Evolutionary conservation across 1,284 basidiomycete species (phyloP).

Genomic region (Ustilago cynodontis): DNA sequence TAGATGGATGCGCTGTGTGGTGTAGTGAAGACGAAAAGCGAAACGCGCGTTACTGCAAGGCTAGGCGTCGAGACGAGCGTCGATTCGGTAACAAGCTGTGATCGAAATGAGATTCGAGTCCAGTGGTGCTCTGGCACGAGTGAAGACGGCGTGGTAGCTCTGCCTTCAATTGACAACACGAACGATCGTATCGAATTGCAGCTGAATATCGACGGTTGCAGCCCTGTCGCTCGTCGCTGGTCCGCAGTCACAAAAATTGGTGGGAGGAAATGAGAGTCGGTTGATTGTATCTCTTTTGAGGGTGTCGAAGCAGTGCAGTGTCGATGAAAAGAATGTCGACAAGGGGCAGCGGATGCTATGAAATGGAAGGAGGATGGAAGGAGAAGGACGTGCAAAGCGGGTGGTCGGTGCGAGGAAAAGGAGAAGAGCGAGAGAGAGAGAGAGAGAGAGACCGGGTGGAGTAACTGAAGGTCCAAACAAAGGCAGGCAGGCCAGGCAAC

Average conservation of each 20-base stretch:
- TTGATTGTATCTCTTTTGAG: too few relatives aligned
- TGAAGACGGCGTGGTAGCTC: too few relatives aligned
- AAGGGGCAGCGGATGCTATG: neutral
- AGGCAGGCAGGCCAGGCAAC: neutral
- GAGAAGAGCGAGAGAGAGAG: neutral
- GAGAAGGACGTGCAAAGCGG: conserved; percentile 9
- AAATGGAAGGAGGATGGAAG: conserved; percentile 9
- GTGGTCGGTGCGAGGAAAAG: conserved; percentile 43
- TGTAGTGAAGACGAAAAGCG: neutral
- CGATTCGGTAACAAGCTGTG: neutral
- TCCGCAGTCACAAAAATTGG: too few relatives aligned
- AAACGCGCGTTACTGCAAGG: neutral
- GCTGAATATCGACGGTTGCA: too few relatives aligned
- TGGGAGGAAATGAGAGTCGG: too few relatives aligned
- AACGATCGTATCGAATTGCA: too few relatives aligned
- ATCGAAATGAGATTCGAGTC: neutral
- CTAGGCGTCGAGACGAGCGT: too few relatives aligned
- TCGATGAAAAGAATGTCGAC: too few relatives aligned
- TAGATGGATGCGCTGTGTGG: neutral
- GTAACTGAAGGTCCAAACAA: conserved; percentile 4
- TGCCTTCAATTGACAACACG: too few relatives aligned
- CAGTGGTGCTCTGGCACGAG: too few relatives aligned
- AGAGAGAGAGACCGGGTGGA: conserved; percentile 5
- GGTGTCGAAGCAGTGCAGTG: too few relatives aligned
- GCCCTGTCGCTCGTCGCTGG: too few relatives aligned